Percentiles rank a stretch among this genome's conserved stretches.
These are phyloP conservation scores for Nymphaea colorata DNA, from an alignment of 164 flowering plant species.

Conservation along the genomic window DNA sequence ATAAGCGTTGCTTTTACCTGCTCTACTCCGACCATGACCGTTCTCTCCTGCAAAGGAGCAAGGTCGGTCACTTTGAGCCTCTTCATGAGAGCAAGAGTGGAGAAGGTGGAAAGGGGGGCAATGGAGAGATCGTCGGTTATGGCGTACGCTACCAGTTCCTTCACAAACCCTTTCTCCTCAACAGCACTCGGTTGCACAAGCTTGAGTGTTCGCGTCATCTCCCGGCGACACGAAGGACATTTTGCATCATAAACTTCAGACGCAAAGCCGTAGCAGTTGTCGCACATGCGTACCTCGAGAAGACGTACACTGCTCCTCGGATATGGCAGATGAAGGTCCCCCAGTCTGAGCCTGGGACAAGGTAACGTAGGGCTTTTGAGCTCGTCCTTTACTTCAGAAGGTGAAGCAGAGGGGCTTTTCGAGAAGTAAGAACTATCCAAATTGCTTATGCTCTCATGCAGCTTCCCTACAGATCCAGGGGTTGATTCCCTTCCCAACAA, in stretches of 20 bases:
- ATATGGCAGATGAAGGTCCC: no score
- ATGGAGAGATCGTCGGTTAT: slow-evolving; percentile 34
- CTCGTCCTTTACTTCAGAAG: neutral
- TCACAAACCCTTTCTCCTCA: slow-evolving; percentile 21
- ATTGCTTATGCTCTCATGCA: neutral
- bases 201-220: no score
- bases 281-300: no score
- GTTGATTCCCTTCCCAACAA: slow-evolving; percentile 31
- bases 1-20: slow-evolving; percentile 11
- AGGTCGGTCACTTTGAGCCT: slow-evolving; percentile 20
- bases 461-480: slow-evolving; percentile 28
- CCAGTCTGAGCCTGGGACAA: neutral
- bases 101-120: slow-evolving; percentile 30
- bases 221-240: no score
- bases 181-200: neutral
- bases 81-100: slow-evolving; percentile 19
- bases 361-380: neutral
- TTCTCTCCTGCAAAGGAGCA: slow-evolving; percentile 13
- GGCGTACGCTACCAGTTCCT: slow-evolving; percentile 30
- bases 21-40: slow-evolving; percentile 11
- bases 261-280: no score
- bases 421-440: neutral
- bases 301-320: no score
- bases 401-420: neutral
- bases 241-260: no score